Base-by-base conservation (phyloP, 2,329 filamentous ascomycete genomes). In the Alternaria consortialis region DNA sequence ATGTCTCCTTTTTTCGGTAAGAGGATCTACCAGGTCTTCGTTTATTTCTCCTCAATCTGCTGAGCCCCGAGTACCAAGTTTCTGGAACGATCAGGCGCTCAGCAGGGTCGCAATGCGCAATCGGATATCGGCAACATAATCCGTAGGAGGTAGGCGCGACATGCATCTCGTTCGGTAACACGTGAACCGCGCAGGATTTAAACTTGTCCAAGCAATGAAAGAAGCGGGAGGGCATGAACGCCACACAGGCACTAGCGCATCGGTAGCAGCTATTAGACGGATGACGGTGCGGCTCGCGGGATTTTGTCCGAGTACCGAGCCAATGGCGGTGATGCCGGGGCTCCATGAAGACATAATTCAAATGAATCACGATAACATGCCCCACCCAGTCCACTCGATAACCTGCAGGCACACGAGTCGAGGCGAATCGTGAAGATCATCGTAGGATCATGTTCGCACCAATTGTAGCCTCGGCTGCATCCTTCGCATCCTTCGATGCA, bases 241-340 rank as follows among this genome's bases (percentile, higher is more conserved):
- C 20, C 44, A 8, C 37, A 17, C n/a, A 39, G 8, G 7, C 0
- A 15, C 12, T 48, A 32, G 44, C 17, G 17, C 4, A 27, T 2
- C 4, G 44, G 4, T 15, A 15, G 29, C 29, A n/a, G 29, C 11
- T 23, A 3, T 20, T 5, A 12, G 17, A 13, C 29, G 44, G 7
- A 4, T 48, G 29, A 32, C 29, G 44, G 29, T 34, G 44, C 44
- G 43, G 43, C 43, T 47, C 43, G 43, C n/a, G 44, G 44, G 27
- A 32, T 32, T 27, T 31, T 6, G 44, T 47, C 44, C 44, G 29
- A 15, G 3, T 6, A 12, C 29, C 44, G 44, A 48, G 17, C 44
- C 44, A 48, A 48, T 48, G 11, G 29, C 2, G 17, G 29, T 48
- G 12, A 48, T 2, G 29, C 44, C 44, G 20, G 1, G 1, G 29